These are phyloP conservation scores for Kuraishia piskuri DNA, from an alignment of 805 yeast species.

Conservation along the genomic window DNA sequence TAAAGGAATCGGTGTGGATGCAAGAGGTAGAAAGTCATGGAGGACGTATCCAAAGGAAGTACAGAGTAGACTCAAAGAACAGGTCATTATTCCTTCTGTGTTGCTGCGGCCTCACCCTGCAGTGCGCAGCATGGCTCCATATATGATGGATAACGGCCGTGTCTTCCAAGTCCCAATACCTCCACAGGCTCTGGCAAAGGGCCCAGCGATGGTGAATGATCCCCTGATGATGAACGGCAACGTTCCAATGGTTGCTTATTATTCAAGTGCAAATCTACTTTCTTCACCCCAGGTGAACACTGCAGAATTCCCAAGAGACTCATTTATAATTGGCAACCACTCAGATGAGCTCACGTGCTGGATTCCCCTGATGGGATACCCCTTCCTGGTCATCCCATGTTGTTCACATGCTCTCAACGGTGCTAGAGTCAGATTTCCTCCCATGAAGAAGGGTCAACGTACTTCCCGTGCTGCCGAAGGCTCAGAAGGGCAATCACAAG, in stretches of 20 bases:
- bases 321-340: conserved; percentile 89
- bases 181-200: conserved; percentile 12
- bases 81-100: conserved; percentile 74
- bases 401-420: conserved; percentile 88
- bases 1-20: conserved; percentile 80
- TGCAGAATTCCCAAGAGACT: conserved; percentile 57
- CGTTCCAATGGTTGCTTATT: conserved; percentile 39
- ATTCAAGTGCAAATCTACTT: conserved; percentile 44
- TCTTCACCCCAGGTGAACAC: conserved; percentile 48
- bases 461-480: not conserved
- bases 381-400: conserved; percentile 90
- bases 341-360: conserved; percentile 93
- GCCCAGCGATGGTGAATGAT: not conserved
- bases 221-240: not conserved
- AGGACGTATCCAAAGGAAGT: conserved; percentile 58
- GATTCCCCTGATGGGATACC: conserved; percentile 83
- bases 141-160: conserved; percentile 51
- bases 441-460: conserved; percentile 2
- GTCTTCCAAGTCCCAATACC: conserved; percentile 43
- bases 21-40: conserved; percentile 88
- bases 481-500: not conserved
- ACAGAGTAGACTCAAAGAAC: conserved; percentile 53
- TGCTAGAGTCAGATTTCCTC: conserved; percentile 49
- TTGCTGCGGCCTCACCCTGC: conserved; percentile 66
- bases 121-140: conserved; percentile 41